These are phyloP conservation scores for Claviceps pazoutovae DNA, from an alignment of 2,329 filamentous ascomycete species.

Conservation along the genomic window DNA sequence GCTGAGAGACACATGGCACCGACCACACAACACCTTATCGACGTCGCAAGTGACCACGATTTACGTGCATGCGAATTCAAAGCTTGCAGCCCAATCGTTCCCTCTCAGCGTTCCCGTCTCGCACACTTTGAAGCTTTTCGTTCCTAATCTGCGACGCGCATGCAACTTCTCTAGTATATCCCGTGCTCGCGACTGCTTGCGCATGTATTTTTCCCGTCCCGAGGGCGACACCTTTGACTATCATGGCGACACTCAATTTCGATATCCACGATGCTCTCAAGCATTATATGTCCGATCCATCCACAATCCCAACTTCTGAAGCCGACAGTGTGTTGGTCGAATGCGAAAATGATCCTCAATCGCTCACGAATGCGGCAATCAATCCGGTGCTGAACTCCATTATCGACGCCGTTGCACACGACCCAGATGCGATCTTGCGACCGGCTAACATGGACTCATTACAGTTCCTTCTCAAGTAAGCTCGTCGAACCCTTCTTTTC, in stretches of 20 bases:
- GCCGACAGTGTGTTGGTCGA: slow-evolving; percentile 73
- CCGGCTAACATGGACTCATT: slow-evolving; percentile 77
- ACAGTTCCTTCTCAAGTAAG: slow-evolving; percentile 94
- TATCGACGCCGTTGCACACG: slow-evolving; percentile 82
- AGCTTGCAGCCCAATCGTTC: background rate
- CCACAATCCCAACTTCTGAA: slow-evolving; percentile 69
- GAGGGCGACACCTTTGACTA: slow-evolving; percentile 16
- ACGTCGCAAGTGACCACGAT: background rate
- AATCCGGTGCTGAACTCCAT: slow-evolving; percentile 84
- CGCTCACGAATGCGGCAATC: slow-evolving; percentile 62
- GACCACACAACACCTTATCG: background rate
- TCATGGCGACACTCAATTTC: slow-evolving; percentile 69
- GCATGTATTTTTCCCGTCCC: slow-evolving; percentile 6
- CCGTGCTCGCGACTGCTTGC: background rate
- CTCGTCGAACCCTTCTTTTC: slow-evolving; percentile 7
- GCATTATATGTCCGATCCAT: slow-evolving; percentile 88
- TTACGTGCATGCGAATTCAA: too few species aligned
- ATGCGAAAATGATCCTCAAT: slow-evolving; percentile 83
- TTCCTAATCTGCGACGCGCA: background rate
- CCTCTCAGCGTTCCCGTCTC: background rate
- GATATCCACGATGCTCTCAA: slow-evolving; percentile 95
- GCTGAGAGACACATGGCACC: slow-evolving; percentile 6
- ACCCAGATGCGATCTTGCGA: slow-evolving; percentile 73
- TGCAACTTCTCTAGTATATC: background rate
- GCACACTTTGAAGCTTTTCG: background rate